Evolutionary conservation across 805 yeast species (phyloP).

Genomic region (Metschnikowia cubensis): DNA sequence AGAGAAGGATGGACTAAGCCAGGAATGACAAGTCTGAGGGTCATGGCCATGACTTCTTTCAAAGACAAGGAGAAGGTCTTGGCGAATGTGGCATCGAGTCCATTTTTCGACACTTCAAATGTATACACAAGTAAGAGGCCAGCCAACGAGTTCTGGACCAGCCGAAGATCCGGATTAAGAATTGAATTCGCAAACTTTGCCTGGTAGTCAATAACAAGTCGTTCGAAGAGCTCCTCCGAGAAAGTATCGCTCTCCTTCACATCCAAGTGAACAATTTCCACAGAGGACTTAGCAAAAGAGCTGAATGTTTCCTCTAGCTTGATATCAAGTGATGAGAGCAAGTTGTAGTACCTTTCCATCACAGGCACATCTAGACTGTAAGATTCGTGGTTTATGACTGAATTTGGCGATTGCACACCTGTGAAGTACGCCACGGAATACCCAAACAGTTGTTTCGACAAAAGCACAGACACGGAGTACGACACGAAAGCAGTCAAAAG

Average conservation of each 20-base stretch:
- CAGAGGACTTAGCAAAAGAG: constrained; percentile 34
- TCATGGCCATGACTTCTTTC: constrained; percentile 18
- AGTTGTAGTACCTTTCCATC: constrained; percentile 25
- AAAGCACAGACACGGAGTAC: constrained; percentile 41
- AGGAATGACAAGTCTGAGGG: constrained; percentile 33
- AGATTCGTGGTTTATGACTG: constrained; percentile 6
- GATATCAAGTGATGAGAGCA: constrained; percentile 66
- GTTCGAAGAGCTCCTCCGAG: constrained; percentile 38
- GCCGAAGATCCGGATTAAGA: constrained; percentile 23
- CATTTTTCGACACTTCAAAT: constrained; percentile 9
- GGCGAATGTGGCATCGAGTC: not conserved
- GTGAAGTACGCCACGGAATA: constrained; percentile 22
- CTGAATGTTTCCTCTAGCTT: constrained; percentile 44
- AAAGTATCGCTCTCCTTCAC: constrained; percentile 18
- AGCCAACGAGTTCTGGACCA: constrained; percentile 26
- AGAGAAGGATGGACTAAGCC: constrained; percentile 28
- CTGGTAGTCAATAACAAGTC: constrained; percentile 42
- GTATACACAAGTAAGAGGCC: constrained; percentile 23
- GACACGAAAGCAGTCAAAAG: constrained; percentile 62
- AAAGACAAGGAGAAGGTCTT: constrained; percentile 9
- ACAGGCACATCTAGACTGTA: constrained; percentile 21
- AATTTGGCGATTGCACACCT: constrained; percentile 1
- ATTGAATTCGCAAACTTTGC: constrained; percentile 25
- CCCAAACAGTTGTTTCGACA: constrained; percentile 17
- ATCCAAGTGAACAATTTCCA: constrained; percentile 32